Evolutionary conservation across 2,329 filamentous ascomycete genomes (phyloP), one percentile per base, ranked within the genome.

Genomic region (Metarhizium brunneum): DNA sequence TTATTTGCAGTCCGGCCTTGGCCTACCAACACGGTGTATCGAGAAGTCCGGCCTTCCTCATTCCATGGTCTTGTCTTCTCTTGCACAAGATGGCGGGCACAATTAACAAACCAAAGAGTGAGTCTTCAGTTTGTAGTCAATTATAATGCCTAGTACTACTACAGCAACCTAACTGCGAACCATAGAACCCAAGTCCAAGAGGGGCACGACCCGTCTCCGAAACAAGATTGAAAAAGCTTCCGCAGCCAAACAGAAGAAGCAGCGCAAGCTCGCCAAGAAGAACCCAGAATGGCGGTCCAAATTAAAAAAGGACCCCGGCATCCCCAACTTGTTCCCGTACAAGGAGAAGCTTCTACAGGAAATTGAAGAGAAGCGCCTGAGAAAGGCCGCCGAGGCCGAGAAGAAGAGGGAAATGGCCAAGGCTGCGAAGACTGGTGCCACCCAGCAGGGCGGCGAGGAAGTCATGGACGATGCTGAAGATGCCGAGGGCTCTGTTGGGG

Each of bases 161-260:
- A 6, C 45, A 11, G 8, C 10, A 13, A 11, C 30, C 45, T 48
- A 30, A 48, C 45, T 30, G 8, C 25, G 13, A 29, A 6, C 25
- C 3, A 30, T 65, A 96, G 91, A 96, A 75, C 94, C 92, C 68
- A 91, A 87, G 75, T 97, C 92, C 55, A 99, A 99, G 83, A 87
- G 94, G 72, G 84, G 83, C 63, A 85, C 92, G 48, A 88, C 92
- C 67, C 90, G 94, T 58, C 81, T 99, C 66, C 86, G 92, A 62
- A 86, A 96, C 78, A 96, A 95, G 76, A 97, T 99, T 73, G 84
- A 96, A 70, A 99, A 99, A 75, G 86, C 88, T 25, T 90, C 92
- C 54, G 83, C 83, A 47, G 86, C 89, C 59, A 99, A 99, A 78
- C 90, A 96, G 74, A 85, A 86, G 69, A 99, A 99, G 74, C 77